Evolutionary conservation across 1,139 yeast species (phyloP).

Genomic region (Lodderomyces parapsilosis): DNA sequence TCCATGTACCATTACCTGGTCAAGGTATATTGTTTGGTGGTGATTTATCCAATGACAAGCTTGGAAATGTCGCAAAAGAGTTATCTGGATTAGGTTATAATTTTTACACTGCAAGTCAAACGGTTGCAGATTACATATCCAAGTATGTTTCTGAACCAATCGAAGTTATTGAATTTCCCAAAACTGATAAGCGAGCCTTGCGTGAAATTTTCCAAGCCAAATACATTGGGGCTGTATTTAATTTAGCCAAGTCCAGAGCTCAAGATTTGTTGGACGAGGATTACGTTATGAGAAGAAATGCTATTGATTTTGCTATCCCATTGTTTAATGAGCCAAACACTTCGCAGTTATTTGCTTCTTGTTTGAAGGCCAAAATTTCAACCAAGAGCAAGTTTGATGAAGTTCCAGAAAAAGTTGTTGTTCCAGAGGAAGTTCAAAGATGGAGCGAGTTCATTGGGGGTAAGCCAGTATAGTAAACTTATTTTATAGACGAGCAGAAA

Average conservation of each 20-base stretch:
- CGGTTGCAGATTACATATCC: slow-evolving; percentile 67
- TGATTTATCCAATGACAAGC: slow-evolving; percentile 68
- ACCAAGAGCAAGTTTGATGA: slow-evolving; percentile 46
- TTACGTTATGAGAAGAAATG: slow-evolving; percentile 97
- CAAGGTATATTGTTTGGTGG: slow-evolving; percentile 92
- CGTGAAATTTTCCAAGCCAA: slow-evolving; percentile 89
- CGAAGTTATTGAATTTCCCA: slow-evolving; percentile 83
- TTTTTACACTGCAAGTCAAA: slow-evolving; percentile 72
- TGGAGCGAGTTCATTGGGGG: slow-evolving; percentile 94
- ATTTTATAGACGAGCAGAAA: not conserved
- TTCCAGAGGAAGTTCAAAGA: slow-evolving; percentile 85
- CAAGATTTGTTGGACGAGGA: slow-evolving; percentile 82
- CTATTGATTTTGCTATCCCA: slow-evolving; percentile 96
- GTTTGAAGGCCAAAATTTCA: slow-evolving; percentile 72
- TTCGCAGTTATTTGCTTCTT: slow-evolving; percentile 79
- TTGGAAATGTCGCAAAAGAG: slow-evolving; percentile 71
- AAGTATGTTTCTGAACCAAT: slow-evolving; percentile 48
- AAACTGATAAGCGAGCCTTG: slow-evolving; percentile 86
- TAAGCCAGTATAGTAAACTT: slow-evolving; percentile 12
- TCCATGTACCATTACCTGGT: slow-evolving; percentile 89
- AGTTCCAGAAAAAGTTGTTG: slow-evolving; percentile 45
- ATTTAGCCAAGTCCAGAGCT: slow-evolving; percentile 88
- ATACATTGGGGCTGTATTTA: slow-evolving; percentile 83
- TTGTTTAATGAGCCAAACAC: slow-evolving; percentile 96
- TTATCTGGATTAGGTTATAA: slow-evolving; percentile 78